phyloP scores from a whole-genome alignment of 2,329 filamentous ascomycete genomes.

The Biscogniauxia mediterranea region DNA sequence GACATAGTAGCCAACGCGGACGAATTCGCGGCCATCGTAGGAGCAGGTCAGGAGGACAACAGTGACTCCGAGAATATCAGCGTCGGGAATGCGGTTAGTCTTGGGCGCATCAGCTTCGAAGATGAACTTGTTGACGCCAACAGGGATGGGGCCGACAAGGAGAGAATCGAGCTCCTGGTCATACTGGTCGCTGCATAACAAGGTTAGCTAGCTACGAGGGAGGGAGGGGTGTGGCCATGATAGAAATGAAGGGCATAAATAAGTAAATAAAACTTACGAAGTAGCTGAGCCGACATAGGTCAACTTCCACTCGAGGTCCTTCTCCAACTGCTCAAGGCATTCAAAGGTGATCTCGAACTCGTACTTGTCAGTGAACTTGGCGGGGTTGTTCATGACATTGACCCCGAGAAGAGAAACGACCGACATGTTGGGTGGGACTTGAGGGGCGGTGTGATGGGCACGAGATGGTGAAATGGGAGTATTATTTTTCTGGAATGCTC shows the following conservation, averaged over 20 bases:
- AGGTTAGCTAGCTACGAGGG: too few species aligned
- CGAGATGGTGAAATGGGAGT: too few species aligned
- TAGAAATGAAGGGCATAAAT: background rate
- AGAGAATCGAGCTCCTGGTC: slow-evolving; percentile 98
- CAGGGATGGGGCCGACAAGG: slow-evolving; percentile 93
- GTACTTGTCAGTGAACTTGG: slow-evolving; percentile 88
- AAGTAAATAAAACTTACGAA: slow-evolving; percentile 61
- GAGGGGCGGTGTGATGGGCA: slow-evolving; percentile 11
- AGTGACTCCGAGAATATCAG: slow-evolving; percentile 94
- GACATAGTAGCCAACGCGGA: slow-evolving; percentile 98
- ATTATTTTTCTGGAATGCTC: too few species aligned
- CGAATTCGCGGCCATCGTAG: slow-evolving; percentile 95
- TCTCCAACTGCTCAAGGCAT: slow-evolving; percentile 90
- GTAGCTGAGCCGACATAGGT: slow-evolving; percentile 98
- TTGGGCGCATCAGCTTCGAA: slow-evolving; percentile 95
- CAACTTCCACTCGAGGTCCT: slow-evolving; percentile 98
- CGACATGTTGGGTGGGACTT: slow-evolving; percentile 64
- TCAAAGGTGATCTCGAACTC: slow-evolving; percentile 99
- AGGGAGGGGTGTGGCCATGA: too few species aligned
- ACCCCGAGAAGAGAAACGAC: slow-evolving; percentile 95
- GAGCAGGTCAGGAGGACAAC: slow-evolving; percentile 95
- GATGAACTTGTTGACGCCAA: slow-evolving; percentile 97
- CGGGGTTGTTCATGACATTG: slow-evolving; percentile 95
- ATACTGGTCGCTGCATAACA: slow-evolving; percentile 74
- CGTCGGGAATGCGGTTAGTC: slow-evolving; percentile 85